These are phyloP conservation scores for Mycena floridula DNA, from an alignment of 768 basidiomycete genomes.

Conservation along the genomic window DNA sequence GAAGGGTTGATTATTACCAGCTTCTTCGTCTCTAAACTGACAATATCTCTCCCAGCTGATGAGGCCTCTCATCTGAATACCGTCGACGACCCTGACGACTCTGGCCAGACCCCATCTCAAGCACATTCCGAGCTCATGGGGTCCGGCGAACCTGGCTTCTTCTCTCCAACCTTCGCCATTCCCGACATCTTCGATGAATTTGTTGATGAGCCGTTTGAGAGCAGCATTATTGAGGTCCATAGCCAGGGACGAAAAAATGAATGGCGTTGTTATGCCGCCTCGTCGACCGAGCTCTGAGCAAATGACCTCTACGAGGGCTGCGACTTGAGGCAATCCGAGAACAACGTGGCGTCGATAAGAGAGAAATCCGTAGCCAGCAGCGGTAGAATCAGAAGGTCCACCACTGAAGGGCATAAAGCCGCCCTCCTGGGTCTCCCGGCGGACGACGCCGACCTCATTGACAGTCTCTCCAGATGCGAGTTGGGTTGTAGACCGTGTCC, in stretches of 20 bases:
- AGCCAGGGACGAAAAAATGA: conserved; percentile 86
- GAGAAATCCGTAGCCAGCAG: conserved; percentile 59
- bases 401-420: no score
- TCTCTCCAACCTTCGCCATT: conserved; percentile 62
- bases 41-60: conserved; percentile 82
- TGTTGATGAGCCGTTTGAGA: conserved; percentile 70
- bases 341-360: conserved; percentile 69
- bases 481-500: no score
- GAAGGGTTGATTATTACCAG: conserved; percentile 39
- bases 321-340: conserved; percentile 69
- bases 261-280: conserved; percentile 81
- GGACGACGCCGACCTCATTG: no score
- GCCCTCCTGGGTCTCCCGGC: no score
- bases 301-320: conserved; percentile 64
- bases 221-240: conserved; percentile 77
- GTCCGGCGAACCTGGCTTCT: conserved; percentile 78
- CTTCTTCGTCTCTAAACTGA: conserved; percentile 78
- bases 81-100: conserved; percentile 63
- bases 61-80: conserved; percentile 75
- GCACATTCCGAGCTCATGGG: conserved; percentile 87
- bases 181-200: conserved; percentile 42
- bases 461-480: no score
- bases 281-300: conserved; percentile 64
- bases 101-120: conserved; percentile 89
- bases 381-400: no score